Conservation (phyloP, 768 basidiomycete genomes). For the Phlebiopsis flavidoalba region DNA sequence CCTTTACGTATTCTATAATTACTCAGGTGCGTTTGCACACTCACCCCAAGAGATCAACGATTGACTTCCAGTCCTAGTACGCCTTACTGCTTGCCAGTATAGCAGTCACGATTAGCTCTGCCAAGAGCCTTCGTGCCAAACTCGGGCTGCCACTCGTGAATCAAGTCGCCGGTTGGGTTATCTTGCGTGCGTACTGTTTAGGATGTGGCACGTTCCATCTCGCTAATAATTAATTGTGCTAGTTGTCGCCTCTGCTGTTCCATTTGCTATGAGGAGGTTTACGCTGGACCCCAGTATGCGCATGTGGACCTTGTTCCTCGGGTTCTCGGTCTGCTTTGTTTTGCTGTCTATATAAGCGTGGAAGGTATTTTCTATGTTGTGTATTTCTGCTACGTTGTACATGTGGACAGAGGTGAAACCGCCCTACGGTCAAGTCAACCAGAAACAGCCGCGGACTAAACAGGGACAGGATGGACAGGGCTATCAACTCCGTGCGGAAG, state of each 20-base stretch:
- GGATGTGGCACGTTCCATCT: not conserved
- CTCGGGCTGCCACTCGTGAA: conserved; percentile 56
- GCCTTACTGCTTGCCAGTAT: conserved; percentile 42
- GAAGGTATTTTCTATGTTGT: conserved; percentile 40
- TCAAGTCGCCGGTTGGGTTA: conserved; percentile 59
- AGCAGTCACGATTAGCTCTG: conserved; percentile 53
- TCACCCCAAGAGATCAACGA: not conserved
- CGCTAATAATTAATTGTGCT: not conserved
- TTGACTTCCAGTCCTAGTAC: conserved; percentile 27
- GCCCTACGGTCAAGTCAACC: conserved; percentile 17
- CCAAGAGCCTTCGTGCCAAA: conserved; percentile 57
- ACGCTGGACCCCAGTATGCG: conserved; percentile 28
- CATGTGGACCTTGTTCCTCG: conserved; percentile 59
- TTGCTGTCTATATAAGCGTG: conserved; percentile 71
- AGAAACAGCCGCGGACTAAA: not conserved
- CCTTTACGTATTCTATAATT: not conserved
- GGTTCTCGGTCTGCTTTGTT: conserved; percentile 71
- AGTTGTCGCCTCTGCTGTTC: conserved; percentile 49
- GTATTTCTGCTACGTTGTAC: conserved; percentile 62
- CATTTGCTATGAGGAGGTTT: conserved; percentile 38
- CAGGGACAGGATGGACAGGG: not conserved
- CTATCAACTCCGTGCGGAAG: conserved; percentile 36
- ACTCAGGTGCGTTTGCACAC: not conserved
- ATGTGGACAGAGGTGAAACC: conserved; percentile 67
- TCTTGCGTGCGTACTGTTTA: conserved; percentile 32